Evolutionary conservation across 1,284 basidiomycete species (phyloP), one percentile per base, ranked within the genome.

Genomic region (Ustilago vetiveriae): DNA sequence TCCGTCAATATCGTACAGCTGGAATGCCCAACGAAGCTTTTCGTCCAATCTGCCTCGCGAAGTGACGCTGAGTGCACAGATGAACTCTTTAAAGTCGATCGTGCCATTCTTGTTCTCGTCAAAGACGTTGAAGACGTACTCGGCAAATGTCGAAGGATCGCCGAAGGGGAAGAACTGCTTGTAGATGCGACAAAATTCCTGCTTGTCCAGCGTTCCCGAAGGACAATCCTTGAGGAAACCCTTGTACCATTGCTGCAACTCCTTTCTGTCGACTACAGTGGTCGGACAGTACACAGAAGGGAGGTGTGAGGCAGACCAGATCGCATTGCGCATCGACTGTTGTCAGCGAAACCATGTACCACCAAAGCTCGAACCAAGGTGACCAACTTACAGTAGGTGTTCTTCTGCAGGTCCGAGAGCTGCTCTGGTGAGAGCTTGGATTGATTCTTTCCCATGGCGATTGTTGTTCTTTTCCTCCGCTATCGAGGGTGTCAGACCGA

Each of bases 231-330:
- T 98, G 81, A 95, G 88, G 85, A 98, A 98, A 43, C 95, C 95
- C 84, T 98, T 98, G 87, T 98, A 96, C 95, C 96, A 99, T 87
- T 98, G 94, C 85, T 98, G 95, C 50, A 98, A 89, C 84, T 99
- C 96, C 84, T 94, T 92, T 89, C 98, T 97, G 87, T 98, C 96
- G 83, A 99, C 96, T 98, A 83, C 7, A 17, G 7, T 6, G 7
- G 16, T 23, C 35, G 24, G 8, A 36, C 29, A 4, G 14, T 30
- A 30, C 29, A n/a, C 5, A 35, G 2, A n/a, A n/a, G n/a, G n/a
- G n/a, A n/a, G n/a, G n/a, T n/a, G n/a, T n/a, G n/a, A n/a, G n/a
- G n/a, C n/a, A n/a, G n/a, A n/a, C n/a, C n/a, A n/a, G n/a, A n/a
- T n/a, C n/a, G n/a, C n/a, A n/a, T n/a, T n/a, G n/a, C n/a, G n/a